Evolutionary conservation across 768 basidiomycete genomes (phyloP).

Genomic region (Hemileccinum rubropunctum): DNA sequence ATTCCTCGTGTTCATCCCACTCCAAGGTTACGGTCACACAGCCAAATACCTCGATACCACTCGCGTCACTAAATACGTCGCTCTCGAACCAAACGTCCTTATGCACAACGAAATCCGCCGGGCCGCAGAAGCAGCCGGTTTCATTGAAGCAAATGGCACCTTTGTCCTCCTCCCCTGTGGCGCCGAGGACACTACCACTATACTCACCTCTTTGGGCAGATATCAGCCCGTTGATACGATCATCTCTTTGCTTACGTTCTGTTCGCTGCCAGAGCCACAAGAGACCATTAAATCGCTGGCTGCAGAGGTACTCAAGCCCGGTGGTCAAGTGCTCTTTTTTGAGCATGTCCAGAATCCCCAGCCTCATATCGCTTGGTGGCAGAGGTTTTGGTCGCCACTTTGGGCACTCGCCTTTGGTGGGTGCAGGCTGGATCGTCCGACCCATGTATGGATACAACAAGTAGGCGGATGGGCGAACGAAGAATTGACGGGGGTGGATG

Average conservation of each 20-base stretch:
- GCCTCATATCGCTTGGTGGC: constrained; percentile 65
- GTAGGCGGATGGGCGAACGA: constrained; percentile 48
- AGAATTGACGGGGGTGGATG: constrained; percentile 47
- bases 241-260: constrained; percentile 63
- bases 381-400: constrained; percentile 67
- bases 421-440: constrained; percentile 59
- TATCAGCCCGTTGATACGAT: constrained; percentile 53
- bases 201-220: constrained; percentile 40
- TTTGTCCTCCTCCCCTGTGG: constrained; percentile 61
- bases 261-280: constrained; percentile 59
- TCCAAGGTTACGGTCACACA: constrained; percentile 62
- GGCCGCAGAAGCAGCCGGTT: constrained; percentile 50
- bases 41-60: constrained; percentile 54
- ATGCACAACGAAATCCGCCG: constrained; percentile 60
- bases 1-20: neutral
- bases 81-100: constrained; percentile 63
- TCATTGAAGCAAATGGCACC: constrained; percentile 47
- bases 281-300: constrained; percentile 45
- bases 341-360: constrained; percentile 65
- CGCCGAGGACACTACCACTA: constrained; percentile 53
- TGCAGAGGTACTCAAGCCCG: constrained; percentile 54
- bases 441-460: constrained; percentile 44
- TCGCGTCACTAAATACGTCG: constrained; percentile 62
- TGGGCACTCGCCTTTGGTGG: constrained; percentile 63
- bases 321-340: constrained; percentile 63